Evolutionary conservation across 129 eudicot species (phyloP).

Genomic region (Oenanthe sinensis): DNA sequence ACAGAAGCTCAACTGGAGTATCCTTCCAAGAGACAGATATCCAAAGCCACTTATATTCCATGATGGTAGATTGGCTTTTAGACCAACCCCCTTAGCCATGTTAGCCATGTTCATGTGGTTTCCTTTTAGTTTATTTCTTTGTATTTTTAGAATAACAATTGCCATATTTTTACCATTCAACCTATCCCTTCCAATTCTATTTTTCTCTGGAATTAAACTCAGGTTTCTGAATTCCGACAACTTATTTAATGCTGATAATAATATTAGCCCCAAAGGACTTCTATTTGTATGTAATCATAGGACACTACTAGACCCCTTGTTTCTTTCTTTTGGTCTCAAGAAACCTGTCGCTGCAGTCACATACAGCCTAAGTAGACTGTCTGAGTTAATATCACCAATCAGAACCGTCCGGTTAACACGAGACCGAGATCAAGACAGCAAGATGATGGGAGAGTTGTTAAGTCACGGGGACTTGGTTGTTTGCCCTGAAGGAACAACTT

Average conservation of each 20-base stretch:
- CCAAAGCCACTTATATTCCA: constrained; percentile 58
- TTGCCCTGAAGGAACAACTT: constrained; percentile 93
- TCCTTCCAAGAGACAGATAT: constrained; percentile 44
- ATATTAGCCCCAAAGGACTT: constrained; percentile 14
- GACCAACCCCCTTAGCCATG: constrained; percentile 35
- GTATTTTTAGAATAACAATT: constrained; percentile 28
- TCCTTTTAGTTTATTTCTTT: constrained; percentile 42
- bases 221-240: background rate
- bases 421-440: constrained; percentile 37
- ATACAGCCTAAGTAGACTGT: constrained; percentile 51
- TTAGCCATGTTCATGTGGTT: constrained; percentile 52
- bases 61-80: constrained; percentile 55
- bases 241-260: background rate
- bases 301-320: constrained; percentile 48
- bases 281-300: constrained; percentile 53
- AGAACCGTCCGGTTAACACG: constrained; percentile 50
- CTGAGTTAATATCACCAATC: constrained; percentile 56
- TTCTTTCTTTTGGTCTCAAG: constrained; percentile 32
- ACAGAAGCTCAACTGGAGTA: constrained; percentile 41
- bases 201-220: constrained; percentile 32
- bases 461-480: constrained; percentile 50
- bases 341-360: constrained; percentile 50
- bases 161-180: constrained; percentile 34
- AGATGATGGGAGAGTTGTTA: constrained; percentile 43
- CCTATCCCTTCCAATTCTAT: constrained; percentile 30